Evolutionary conservation across 2,329 filamentous ascomycete genomes (phyloP), one percentile per base, ranked within the genome.

Genomic region (Sclerotinia spermophila): DNA sequence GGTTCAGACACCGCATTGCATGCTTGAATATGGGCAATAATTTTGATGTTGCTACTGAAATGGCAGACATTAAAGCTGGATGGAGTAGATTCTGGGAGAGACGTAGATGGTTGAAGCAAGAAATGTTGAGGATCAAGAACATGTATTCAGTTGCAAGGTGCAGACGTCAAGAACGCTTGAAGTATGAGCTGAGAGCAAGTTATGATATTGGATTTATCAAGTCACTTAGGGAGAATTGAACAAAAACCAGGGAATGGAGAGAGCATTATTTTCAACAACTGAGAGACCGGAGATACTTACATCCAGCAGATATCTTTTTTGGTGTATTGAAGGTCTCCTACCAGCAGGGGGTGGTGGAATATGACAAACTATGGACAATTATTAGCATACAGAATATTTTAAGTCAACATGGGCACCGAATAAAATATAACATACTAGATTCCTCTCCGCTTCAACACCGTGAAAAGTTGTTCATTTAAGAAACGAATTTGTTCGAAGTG

Each of bases 71-170:
- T 21, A 38, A 30, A 11, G 30, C 19, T 17, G 48, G 56, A 27
- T 58, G 59, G 68, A 38, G 21, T 55, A 24, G 30, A 10, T 38
- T 69, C 10, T 35, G 6, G 38, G 42, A 65, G 21, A 69, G 60
- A 66, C 68, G 61, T 15, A 45, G 42, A 65, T 66, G 68, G 68
- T 27, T 66, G 38, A 64, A 19, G 45, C n/a, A 19, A 33, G 68
- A 69, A 48, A 51, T 69, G 60, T 27, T 24, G 59, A 48, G 19
- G 27, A 69, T 66, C 48, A 64, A 65, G 35, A 42, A n/a, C 15
- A 6, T 45, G 5, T 24, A 55, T n/a, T 27, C 24, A 42, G 27
- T 21, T 21, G 38, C 55, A n/a, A 65, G 60, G 56, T 11, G 15
- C 5, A 15, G 13, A 55, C 44, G 48, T 55, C 59, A 64, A 53